A percentile compares a stretch with the other conserved stretches of the same genome.
Conservation (phyloP, 805 yeast genomes). For the Saccharomyces paradoxus region DNA sequence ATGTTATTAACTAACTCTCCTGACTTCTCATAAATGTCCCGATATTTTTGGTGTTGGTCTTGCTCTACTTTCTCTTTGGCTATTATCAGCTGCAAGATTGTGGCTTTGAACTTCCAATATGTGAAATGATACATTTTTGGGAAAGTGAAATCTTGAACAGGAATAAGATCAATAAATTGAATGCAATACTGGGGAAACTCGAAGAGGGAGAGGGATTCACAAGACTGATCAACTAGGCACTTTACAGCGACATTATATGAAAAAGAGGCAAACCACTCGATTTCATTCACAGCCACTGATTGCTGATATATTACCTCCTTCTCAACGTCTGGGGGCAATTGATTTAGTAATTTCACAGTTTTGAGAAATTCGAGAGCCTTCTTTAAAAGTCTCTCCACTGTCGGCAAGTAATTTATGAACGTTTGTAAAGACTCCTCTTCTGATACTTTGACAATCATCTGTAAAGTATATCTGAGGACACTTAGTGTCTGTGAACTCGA, state of each 20-base stretch:
- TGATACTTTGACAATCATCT: slow-evolving; percentile 24
- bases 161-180: slow-evolving; percentile 13
- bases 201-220: slow-evolving; percentile 9
- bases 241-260: slow-evolving; percentile 29
- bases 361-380: slow-evolving; percentile 7
- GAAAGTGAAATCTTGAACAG: slow-evolving; percentile 15
- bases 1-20: slow-evolving; percentile 8
- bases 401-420: slow-evolving; percentile 3
- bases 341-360: slow-evolving; percentile 3
- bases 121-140: slow-evolving; percentile 19
- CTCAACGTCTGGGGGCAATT: not conserved
- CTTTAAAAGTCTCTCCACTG: slow-evolving; percentile 3
- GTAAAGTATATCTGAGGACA: slow-evolving; percentile 28
- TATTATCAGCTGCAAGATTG: slow-evolving; percentile 12
- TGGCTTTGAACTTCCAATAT: slow-evolving; percentile 20
- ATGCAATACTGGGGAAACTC: slow-evolving; percentile 17
- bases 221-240: slow-evolving; percentile 14
- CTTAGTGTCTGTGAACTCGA: slow-evolving; percentile 20
- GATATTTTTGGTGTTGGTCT: slow-evolving; percentile 4
- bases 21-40: slow-evolving; percentile 6
- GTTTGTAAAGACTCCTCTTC: slow-evolving; percentile 7
- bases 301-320: slow-evolving; percentile 2
- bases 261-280: slow-evolving; percentile 36
- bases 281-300: slow-evolving; percentile 27
- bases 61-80: slow-evolving; percentile 3